These are phyloP conservation scores for Colletotrichum abscissum DNA, from an alignment of 2,329 filamentous ascomycete genomes.

Conservation along the genomic window DNA sequence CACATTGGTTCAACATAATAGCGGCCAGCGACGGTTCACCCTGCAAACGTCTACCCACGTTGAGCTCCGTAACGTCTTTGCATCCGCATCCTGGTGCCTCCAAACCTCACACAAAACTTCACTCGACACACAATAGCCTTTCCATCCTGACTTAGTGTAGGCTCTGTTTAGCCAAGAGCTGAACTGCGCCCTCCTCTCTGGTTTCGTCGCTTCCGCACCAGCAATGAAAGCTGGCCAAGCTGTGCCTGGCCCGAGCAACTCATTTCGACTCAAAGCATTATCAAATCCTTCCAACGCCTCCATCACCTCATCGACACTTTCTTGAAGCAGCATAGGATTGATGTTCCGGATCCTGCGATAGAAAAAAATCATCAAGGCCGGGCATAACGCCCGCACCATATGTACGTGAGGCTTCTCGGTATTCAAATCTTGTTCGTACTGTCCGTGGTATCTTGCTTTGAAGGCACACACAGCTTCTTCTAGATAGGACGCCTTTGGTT, in stretches of 20 bases:
- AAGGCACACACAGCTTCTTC: neutral
- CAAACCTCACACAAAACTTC: neutral
- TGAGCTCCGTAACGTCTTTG: neutral
- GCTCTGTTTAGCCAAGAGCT: neutral
- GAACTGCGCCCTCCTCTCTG: neutral
- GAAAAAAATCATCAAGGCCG: slow-evolving; percentile 8
- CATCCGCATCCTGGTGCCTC: neutral
- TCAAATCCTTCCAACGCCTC: neutral
- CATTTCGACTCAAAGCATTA: neutral
- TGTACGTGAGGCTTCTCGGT: neutral
- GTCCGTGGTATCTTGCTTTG: neutral
- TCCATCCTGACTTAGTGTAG: slow-evolving; percentile 2
- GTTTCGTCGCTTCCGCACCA: neutral
- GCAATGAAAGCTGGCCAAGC: slow-evolving; percentile 14
- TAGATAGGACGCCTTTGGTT: neutral
- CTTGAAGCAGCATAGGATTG: neutral
- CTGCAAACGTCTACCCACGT: slow-evolving; percentile 7
- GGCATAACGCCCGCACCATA: slow-evolving; percentile 5
- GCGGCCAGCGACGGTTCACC: neutral
- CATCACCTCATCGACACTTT: slow-evolving; percentile 7
- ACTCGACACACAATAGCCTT: neutral
- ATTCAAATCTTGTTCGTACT: neutral
- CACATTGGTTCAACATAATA: neutral
- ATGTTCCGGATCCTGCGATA: slow-evolving; percentile 1
- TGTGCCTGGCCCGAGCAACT: neutral